A percentile compares a stretch with the other conserved stretches of the same genome.
These are phyloP conservation scores for Chalciporus pseudorubinellus DNA, from an alignment of 768 basidiomycete genomes.

Conservation along the genomic window DNA sequence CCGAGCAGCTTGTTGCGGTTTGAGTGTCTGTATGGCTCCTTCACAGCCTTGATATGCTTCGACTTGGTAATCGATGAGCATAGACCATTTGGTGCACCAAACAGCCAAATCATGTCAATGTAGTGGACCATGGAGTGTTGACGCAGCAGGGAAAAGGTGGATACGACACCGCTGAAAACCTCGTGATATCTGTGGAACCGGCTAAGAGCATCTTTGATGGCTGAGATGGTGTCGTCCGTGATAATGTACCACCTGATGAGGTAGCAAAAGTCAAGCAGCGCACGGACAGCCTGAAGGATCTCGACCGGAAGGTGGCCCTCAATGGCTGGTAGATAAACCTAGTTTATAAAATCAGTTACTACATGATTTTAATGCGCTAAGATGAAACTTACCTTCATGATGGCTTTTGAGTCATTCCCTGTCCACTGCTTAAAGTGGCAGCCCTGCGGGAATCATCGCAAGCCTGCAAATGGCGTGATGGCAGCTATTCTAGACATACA, in stretches of 20 bases:
- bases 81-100: slow-evolving; percentile 35
- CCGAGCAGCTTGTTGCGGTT: slow-evolving; percentile 21
- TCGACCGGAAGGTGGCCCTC: slow-evolving; percentile 19
- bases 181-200: slow-evolving; percentile 20
- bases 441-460: slow-evolving; percentile 32
- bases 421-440: slow-evolving; percentile 38
- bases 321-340: slow-evolving; percentile 33
- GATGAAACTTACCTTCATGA: slow-evolving; percentile 39
- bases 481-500: slow-evolving; percentile 25
- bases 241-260: slow-evolving; percentile 15
- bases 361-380: no score
- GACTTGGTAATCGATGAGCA: slow-evolving; percentile 37
- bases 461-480: slow-evolving; percentile 25
- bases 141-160: slow-evolving; percentile 25
- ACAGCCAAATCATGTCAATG: slow-evolving; percentile 26
- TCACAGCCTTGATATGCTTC: slow-evolving; percentile 37
- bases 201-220: slow-evolving; percentile 15
- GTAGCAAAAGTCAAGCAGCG: slow-evolving; percentile 14
- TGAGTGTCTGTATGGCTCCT: slow-evolving; percentile 32
- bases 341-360: no score
- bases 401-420: slow-evolving; percentile 36
- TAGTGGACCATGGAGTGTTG: slow-evolving; percentile 30
- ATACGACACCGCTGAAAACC: slow-evolving; percentile 16
- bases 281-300: slow-evolving; percentile 14
- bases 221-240: slow-evolving; percentile 14